Conservation (phyloP, 139 green algal species). For the Picochlorum sp. region DNA sequence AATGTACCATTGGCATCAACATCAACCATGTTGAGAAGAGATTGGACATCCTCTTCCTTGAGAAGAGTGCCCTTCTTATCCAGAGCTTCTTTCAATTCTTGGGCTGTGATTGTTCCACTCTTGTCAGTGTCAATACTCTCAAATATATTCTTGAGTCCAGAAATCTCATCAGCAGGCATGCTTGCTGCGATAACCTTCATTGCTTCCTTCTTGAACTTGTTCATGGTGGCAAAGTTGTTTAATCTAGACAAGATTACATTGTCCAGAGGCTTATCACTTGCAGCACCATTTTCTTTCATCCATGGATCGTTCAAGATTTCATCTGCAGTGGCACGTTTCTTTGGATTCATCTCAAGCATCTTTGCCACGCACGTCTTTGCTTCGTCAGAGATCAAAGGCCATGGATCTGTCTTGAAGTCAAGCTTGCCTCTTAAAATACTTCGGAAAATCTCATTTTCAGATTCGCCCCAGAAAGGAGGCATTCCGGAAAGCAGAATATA, state of each 20-base stretch:
- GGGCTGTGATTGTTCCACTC: constrained; percentile 82
- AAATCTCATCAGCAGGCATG: constrained; percentile 84
- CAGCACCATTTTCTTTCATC: constrained; percentile 75
- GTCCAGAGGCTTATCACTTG: constrained; percentile 62
- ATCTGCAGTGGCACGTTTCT: constrained; percentile 62
- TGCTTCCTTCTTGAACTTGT: constrained; percentile 93
- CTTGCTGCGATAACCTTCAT: constrained; percentile 79
- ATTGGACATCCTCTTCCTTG: constrained; percentile 49
- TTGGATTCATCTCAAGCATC: constrained; percentile 78
- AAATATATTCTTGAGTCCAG: constrained; percentile 83
- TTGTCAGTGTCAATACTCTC: constrained; percentile 81
- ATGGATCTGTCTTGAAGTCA: constrained; percentile 61
- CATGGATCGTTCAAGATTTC: constrained; percentile 86
- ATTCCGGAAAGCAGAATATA: constrained; percentile 94
- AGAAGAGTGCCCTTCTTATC: constrained; percentile 60
- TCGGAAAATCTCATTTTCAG: constrained; percentile 83
- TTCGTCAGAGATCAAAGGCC: constrained; percentile 50
- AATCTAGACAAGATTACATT: constrained; percentile 77
- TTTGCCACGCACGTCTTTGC: constrained; percentile 74
- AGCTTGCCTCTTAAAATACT: constrained; percentile 59
- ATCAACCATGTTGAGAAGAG: constrained; percentile 73
- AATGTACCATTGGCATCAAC: constrained; percentile 76
- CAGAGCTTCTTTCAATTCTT: constrained; percentile 74
- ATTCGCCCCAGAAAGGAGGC: constrained; percentile 89
- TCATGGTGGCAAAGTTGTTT: constrained; percentile 82